Percentiles rank a stretch among this genome's conserved stretches.
Evolutionary conservation across 2,329 filamentous ascomycete species (phyloP).

Genomic region (Diaporthe batatas): DNA sequence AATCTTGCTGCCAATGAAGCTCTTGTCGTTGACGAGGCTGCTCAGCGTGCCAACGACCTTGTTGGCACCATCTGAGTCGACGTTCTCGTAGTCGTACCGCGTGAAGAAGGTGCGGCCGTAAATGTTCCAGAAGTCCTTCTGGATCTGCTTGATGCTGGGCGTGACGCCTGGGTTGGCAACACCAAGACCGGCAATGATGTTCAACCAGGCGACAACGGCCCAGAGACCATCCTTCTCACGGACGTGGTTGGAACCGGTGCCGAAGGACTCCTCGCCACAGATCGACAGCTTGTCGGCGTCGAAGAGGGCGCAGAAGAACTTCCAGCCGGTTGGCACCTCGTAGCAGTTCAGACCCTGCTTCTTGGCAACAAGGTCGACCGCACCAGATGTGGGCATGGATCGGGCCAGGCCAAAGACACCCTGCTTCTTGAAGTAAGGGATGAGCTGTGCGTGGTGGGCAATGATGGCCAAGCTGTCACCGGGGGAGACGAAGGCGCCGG

Average conservation of each 20-base stretch:
- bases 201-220: slow-evolving; percentile 97
- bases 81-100: slow-evolving; percentile 97
- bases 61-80: slow-evolving; percentile 90
- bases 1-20: slow-evolving; percentile 86
- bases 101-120: slow-evolving; percentile 99
- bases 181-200: slow-evolving; percentile 96
- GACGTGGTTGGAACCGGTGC: slow-evolving; percentile 98
- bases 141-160: slow-evolving; percentile 95
- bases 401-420: slow-evolving; percentile 95
- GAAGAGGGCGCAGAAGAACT: slow-evolving; percentile 98
- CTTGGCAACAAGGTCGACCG: slow-evolving; percentile 95
- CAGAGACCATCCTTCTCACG: slow-evolving; percentile 99
- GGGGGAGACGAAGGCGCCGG: slow-evolving; percentile 94
- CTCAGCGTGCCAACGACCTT: slow-evolving; percentile 88
- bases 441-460: slow-evolving; percentile 94
- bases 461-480: slow-evolving; percentile 99
- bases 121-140: slow-evolving; percentile 95
- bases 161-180: slow-evolving; percentile 83
- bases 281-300: slow-evolving; percentile 97
- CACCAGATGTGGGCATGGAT: slow-evolving; percentile 97
- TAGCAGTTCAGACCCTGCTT: slow-evolving; percentile 92
- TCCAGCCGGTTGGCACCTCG: slow-evolving; percentile 98
- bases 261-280: slow-evolving; percentile 98
- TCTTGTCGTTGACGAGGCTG: slow-evolving; percentile 79
- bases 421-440: slow-evolving; percentile 98